A percentile compares a stretch with the other conserved stretches of the same genome.
phyloP scores from a whole-genome alignment of 129 eudicot genomes.

The Heracleum sosnowskyi region DNA sequence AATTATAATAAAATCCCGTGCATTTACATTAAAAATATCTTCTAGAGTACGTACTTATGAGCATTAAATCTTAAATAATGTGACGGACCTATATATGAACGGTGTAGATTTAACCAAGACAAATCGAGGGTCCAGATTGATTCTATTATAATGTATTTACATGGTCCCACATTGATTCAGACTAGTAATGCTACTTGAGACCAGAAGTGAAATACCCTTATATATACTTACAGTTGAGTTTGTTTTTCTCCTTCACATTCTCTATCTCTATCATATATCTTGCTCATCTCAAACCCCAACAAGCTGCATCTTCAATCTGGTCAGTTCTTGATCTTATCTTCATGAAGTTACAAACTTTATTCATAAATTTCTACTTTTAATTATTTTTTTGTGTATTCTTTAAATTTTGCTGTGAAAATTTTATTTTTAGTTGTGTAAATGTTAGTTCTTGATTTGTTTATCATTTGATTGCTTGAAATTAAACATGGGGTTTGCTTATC shows the following conservation, averaged over 20 bases:
- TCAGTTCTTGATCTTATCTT: constrained; percentile 14
- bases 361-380: neutral
- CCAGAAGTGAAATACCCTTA: constrained; percentile 15
- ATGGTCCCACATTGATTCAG: neutral
- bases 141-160: neutral
- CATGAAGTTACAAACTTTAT: neutral
- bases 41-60: too few species aligned
- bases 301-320: constrained; percentile 34
- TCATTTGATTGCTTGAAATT: constrained; percentile 4
- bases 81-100: neutral
- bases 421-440: neutral
- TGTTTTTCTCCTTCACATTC: constrained; percentile 1
- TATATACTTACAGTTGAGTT: constrained; percentile 7
- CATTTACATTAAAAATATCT: too few species aligned
- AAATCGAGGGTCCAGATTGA: neutral
- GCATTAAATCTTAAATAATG: too few species aligned
- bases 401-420: neutral
- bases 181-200: neutral
- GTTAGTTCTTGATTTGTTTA: neutral
- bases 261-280: neutral
- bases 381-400: neutral
- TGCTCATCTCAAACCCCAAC: constrained; percentile 2
- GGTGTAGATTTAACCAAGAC: neutral
- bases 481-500: constrained; percentile 1
- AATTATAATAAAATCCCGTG: too few species aligned